phyloP scores from a whole-genome alignment of 108 stramenopile species.

The Pseudonitzschia pungens region DNA sequence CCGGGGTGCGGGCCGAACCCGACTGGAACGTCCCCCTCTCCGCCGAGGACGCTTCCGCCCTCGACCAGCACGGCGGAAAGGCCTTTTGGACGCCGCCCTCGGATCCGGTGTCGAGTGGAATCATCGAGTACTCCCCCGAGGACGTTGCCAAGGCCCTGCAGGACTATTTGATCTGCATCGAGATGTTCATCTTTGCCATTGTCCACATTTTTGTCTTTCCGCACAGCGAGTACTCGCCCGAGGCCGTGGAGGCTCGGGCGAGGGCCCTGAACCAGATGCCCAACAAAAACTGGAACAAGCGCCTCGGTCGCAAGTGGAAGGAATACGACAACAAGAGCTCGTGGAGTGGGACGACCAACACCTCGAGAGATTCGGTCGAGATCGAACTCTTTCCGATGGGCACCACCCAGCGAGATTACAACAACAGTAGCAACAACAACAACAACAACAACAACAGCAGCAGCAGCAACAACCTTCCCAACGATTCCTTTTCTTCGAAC shows the following conservation, averaged over 20 bases:
- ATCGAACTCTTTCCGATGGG: slow-evolving; percentile 33
- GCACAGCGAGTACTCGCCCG: slow-evolving; percentile 82
- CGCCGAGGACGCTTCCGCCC: slow-evolving; percentile 22
- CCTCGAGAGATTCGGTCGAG: slow-evolving; percentile 41
- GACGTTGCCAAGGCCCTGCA: slow-evolving; percentile 95
- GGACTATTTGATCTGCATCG: slow-evolving; percentile 96
- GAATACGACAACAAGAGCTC: slow-evolving; percentile 32
- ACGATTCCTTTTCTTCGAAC: slow-evolving; percentile 10
- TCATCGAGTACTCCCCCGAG: slow-evolving; percentile 43
- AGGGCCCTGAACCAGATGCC: slow-evolving; percentile 40
- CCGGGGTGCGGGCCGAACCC: not conserved
- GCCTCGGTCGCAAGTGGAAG: slow-evolving; percentile 37
- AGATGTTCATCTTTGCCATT: slow-evolving; percentile 94
- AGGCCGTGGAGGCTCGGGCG: slow-evolving; percentile 59
- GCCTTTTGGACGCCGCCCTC: slow-evolving; percentile 14
- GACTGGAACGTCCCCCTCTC: slow-evolving; percentile 22
- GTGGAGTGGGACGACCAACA: slow-evolving; percentile 49
- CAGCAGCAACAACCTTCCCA: slow-evolving; percentile 14
- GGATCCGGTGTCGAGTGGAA: not conserved
- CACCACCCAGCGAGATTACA: slow-evolving; percentile 11
- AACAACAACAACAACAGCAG: slow-evolving; percentile 16
- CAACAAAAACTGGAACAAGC: slow-evolving; percentile 40
- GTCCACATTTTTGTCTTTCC: slow-evolving; percentile 94
- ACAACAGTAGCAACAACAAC: slow-evolving; percentile 31
- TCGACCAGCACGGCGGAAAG: slow-evolving; percentile 33